Evolutionary conservation across 2,329 filamentous ascomycete genomes (phyloP).

Genomic region (Ophiosphaerella korrae): DNA sequence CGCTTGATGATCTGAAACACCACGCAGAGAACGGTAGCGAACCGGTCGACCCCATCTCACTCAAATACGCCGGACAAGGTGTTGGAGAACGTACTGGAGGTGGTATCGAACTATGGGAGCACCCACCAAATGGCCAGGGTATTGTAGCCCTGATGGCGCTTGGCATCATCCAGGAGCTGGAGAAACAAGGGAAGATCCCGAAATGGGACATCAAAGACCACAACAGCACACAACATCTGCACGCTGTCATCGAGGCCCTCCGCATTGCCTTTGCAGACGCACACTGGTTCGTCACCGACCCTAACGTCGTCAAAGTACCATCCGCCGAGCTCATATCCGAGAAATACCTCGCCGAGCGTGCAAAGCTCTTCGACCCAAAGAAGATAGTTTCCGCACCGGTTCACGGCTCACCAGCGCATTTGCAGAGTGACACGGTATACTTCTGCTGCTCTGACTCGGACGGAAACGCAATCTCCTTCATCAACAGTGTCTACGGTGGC

Average conservation of each 20-base stretch:
- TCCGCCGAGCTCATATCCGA: slow-evolving; percentile 70
- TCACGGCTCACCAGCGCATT: slow-evolving; percentile 78
- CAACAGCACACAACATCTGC: slow-evolving; percentile 76
- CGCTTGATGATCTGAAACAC: slow-evolving; percentile 77
- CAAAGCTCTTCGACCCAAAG: slow-evolving; percentile 64
- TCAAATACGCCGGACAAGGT: slow-evolving; percentile 74
- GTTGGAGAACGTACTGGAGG: slow-evolving; percentile 56
- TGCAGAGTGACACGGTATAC: slow-evolving; percentile 91
- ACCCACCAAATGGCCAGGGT: slow-evolving; percentile 94
- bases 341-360: slow-evolving; percentile 75
- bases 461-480: slow-evolving; percentile 93
- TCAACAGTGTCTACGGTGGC: slow-evolving; percentile 91
- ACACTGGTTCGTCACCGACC: slow-evolving; percentile 88
- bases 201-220: slow-evolving; percentile 73
- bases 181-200: slow-evolving; percentile 74
- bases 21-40: slow-evolving; percentile 77
- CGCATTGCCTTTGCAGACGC: slow-evolving; percentile 90
- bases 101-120: slow-evolving; percentile 88
- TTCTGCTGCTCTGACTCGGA: slow-evolving; percentile 80
- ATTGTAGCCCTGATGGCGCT: slow-evolving; percentile 94
- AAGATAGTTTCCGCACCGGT: slow-evolving; percentile 59
- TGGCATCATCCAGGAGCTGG: slow-evolving; percentile 86
- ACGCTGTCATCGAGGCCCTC: slow-evolving; percentile 85
- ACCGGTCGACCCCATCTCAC: slow-evolving; percentile 80
- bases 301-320: slow-evolving; percentile 72